Evolutionary conservation across 2,329 filamentous ascomycete genomes (phyloP).

Genomic region (Verticillium zaregamsianum): DNA sequence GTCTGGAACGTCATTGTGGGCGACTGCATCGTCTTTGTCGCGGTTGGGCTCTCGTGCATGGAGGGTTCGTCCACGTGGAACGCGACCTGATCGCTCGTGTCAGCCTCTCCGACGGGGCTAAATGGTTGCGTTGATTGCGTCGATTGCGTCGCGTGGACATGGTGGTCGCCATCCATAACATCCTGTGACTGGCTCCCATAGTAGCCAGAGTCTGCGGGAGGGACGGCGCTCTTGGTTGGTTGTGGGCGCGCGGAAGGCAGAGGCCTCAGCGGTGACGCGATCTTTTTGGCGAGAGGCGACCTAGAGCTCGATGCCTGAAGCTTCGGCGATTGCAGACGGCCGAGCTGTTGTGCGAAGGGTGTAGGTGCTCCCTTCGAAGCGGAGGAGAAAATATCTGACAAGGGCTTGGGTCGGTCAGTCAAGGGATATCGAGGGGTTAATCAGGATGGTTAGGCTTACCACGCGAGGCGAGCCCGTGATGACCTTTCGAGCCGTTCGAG

Average conservation of each 20-base stretch:
- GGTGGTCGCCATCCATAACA: constrained; percentile 32
- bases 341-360: constrained; percentile 45
- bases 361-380: constrained; percentile 51
- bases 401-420: constrained; percentile 41
- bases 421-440: not conserved
- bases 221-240: constrained; percentile 26
- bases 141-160: constrained; percentile 17
- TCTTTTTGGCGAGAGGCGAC: constrained; percentile 28
- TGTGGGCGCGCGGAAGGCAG: constrained; percentile 24
- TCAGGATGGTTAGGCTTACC: constrained; percentile 41
- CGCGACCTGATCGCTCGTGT: constrained; percentile 9
- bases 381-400: constrained; percentile 55
- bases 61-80: constrained; percentile 12
- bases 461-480: constrained; percentile 55
- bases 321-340: constrained; percentile 50
- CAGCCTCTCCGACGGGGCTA: constrained; percentile 8
- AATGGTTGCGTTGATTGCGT: constrained; percentile 10
- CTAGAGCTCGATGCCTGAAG: constrained; percentile 51
- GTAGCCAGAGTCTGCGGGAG: constrained; percentile 63
- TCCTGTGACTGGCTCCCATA: constrained; percentile 63
- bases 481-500: constrained; percentile 63
- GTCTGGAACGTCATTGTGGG: constrained; percentile 36
- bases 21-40: constrained; percentile 18
- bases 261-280: constrained; percentile 25
- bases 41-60: constrained; percentile 15